Percentiles rank a stretch among this genome's conserved stretches.
phyloP scores from a whole-genome alignment of 73 alveolate species.

The Symbiodinium pilosum region DNA sequence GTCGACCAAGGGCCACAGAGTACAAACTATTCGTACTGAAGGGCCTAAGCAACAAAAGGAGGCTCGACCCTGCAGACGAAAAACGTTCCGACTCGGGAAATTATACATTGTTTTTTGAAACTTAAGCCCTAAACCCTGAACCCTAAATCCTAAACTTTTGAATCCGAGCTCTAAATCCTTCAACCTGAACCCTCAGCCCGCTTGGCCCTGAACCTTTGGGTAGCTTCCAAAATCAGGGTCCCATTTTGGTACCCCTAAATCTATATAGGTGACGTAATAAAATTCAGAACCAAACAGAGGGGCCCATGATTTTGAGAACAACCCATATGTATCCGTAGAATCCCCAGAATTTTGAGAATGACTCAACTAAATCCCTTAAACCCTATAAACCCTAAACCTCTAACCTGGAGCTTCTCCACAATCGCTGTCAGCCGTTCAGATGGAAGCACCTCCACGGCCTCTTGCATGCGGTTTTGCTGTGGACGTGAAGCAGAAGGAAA shows the following conservation, averaged over 20 bases:
- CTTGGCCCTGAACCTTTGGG: background rate
- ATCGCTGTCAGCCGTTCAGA: conserved; percentile 11
- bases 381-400: background rate
- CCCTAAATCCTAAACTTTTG: background rate
- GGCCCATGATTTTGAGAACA: background rate
- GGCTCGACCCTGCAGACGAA: no score
- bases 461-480: background rate
- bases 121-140: background rate
- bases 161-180: background rate
- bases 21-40: no score
- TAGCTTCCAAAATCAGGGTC: background rate
- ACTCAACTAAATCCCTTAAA: background rate
- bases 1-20: no score
- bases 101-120: no score
- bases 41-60: no score
- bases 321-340: background rate
- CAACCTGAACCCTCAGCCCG: background rate
- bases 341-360: background rate
- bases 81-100: no score
- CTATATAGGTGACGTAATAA: background rate
- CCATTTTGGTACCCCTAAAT: background rate
- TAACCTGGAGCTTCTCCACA: conserved; percentile 41
- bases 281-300: background rate
- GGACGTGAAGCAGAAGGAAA: no score
- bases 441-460: conserved; percentile 50